Percentiles rank a stretch among this genome's conserved stretches.
Evolutionary conservation across 352 stramenopile genomes (phyloP).

Genomic region (Plasmopara viticola): DNA sequence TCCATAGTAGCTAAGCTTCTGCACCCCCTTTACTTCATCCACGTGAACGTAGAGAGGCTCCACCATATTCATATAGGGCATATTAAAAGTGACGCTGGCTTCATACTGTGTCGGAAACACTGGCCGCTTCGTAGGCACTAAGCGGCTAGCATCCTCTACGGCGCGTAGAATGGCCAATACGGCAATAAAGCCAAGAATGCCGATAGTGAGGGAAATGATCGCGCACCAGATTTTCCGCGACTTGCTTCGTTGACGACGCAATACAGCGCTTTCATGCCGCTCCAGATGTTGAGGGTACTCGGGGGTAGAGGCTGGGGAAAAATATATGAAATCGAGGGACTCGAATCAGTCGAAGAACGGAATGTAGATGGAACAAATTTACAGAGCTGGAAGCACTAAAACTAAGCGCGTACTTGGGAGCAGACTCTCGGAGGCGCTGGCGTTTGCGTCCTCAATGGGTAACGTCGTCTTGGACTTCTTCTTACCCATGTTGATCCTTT

Average conservation of each 20-base stretch:
- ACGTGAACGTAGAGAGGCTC: slow-evolving; percentile 85
- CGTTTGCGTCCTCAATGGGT: slow-evolving; percentile 35
- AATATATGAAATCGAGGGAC: slow-evolving; percentile 1
- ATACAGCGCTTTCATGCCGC: slow-evolving; percentile 29
- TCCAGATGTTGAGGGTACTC: slow-evolving; percentile 26
- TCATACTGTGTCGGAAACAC: slow-evolving; percentile 81
- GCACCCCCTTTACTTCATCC: slow-evolving; percentile 57
- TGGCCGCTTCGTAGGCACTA: slow-evolving; percentile 60
- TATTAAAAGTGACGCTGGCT: slow-evolving; percentile 80
- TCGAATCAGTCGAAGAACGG: slow-evolving; percentile 10
- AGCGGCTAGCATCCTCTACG: slow-evolving; percentile 69
- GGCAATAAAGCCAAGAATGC: slow-evolving; percentile 76
- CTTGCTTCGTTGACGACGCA: slow-evolving; percentile 52
- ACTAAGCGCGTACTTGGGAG: slow-evolving; percentile 28
- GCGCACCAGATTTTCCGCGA: slow-evolving; percentile 74
- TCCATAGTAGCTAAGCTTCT: slow-evolving; percentile 87
- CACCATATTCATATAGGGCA: slow-evolving; percentile 86
- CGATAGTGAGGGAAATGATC: slow-evolving; percentile 69
- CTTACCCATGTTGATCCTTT: slow-evolving; percentile 36
- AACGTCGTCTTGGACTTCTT: slow-evolving; percentile 55
- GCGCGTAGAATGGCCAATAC: slow-evolving; percentile 76
- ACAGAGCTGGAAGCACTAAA: slow-evolving; percentile 3
- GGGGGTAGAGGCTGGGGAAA: slow-evolving; percentile 14
- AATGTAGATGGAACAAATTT: neutral
- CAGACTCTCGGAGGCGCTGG: slow-evolving; percentile 39